Conservation (phyloP, 345 rosid species). For the Eucalyptus pauciflora region DNA sequence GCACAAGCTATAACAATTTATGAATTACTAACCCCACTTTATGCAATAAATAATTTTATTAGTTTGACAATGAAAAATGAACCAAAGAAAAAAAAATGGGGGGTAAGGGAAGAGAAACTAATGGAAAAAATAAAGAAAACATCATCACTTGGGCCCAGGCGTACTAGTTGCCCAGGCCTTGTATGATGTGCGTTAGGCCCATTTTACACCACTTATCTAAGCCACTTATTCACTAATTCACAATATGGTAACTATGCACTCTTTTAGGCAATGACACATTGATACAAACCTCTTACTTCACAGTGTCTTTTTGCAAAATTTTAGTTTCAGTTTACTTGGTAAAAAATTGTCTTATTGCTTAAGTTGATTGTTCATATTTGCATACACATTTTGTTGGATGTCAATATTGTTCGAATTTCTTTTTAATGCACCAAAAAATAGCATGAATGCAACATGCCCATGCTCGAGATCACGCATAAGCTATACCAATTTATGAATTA, state of each 20-base stretch:
- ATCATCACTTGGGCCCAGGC: neutral
- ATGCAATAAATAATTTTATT: neutral
- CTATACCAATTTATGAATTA: neutral
- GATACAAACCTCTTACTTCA: neutral
- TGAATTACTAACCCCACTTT: neutral
- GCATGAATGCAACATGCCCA: neutral
- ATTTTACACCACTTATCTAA: neutral
- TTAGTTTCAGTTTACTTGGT: neutral
- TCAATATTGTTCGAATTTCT: neutral
- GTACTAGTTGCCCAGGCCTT: neutral
- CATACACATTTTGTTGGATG: neutral
- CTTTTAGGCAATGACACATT: neutral
- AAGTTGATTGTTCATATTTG: neutral
- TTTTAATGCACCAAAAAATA: neutral
- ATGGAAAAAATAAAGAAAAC: accelerated
- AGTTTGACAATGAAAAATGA: neutral
- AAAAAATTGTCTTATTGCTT: neutral
- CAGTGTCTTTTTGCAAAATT: neutral
- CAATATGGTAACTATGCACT: too few species aligned
- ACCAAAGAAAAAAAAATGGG: neutral
- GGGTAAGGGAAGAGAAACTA: neutral
- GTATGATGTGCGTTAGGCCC: neutral
- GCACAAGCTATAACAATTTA: neutral
- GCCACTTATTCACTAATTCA: neutral
- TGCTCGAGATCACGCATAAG: neutral